Base-by-base conservation (phyloP, 1,139 yeast genomes). In the Saccharomycopsis hybrid region DNA sequence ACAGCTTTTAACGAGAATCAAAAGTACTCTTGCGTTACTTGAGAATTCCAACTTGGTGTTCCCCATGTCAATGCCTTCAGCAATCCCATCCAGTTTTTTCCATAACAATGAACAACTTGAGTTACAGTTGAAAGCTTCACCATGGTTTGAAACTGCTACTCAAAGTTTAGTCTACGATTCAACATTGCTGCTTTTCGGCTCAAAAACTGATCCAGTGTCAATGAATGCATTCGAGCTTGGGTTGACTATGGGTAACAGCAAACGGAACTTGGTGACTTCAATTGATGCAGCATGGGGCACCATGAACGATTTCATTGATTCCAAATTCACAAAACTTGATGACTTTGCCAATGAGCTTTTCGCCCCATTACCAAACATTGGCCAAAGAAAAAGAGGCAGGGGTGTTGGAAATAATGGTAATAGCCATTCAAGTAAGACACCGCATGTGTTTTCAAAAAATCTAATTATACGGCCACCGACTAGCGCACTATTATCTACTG, bases 41-140 rank as follows among this genome's bases (percentile, higher is more conserved):
- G 68, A 70, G 44, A 61, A 64, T 43, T 68, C 80, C 2, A 70
- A 84, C 2, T 57, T 82, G 38, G 69, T 74, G 48, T 62, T 82
- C 8, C 88, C 89, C 0, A 50, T 81, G 24, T 53, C 62, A 1
- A 53, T 55, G n/a, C 67, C 66, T 1, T 40, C 11, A 7, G 42
- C 47, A 3, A 37, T 51, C 4, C 59, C 62, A 3, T 30, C 29
- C 5, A 13, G 43, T 1, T 47, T 56, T 2, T 56, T 57, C 41
- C 65, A 62, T 36, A 58, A 62, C 27, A 2, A 46, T 0, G 38
- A 54, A 4, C 25, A 30, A 9, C 28, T 28, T 18, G 43, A 38
- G 18, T 18, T 32, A 4, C 28, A 39, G 30, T 24, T 44, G 5
- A 13, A 51, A 5, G 25, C 35, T n/a, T 41, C 42, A 5, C 11